Evolutionary conservation across 164 flowering plant species (phyloP).

Genomic region (Tetracentron sinense): DNA sequence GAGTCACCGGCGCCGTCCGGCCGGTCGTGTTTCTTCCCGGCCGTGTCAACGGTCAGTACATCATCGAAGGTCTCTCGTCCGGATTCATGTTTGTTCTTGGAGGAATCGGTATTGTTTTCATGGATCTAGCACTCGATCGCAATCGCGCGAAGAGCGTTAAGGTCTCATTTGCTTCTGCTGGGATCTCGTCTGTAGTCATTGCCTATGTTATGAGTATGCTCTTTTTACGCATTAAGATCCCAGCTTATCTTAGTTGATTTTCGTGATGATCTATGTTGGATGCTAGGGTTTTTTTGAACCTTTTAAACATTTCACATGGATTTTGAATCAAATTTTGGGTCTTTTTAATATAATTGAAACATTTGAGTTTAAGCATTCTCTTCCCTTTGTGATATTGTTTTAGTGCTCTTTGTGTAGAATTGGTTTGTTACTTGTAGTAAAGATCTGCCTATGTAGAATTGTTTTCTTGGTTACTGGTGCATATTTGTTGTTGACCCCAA

Average conservation of each 20-base stretch:
- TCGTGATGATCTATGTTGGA: neutral
- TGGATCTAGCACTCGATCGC: slow-evolving; percentile 77
- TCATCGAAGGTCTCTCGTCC: slow-evolving; percentile 90
- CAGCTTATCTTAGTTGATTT: slow-evolving; percentile 57
- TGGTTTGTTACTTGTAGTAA: too few species aligned
- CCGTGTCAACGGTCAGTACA: slow-evolving; percentile 96
- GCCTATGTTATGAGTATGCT: slow-evolving; percentile 94
- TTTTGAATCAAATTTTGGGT: neutral
- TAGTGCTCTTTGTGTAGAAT: too few species aligned
- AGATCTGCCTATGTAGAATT: too few species aligned
- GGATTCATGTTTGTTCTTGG: slow-evolving; percentile 97
- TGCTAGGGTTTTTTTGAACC: neutral
- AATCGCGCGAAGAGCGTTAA: slow-evolving; percentile 65
- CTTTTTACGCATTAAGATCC: slow-evolving; percentile 88
- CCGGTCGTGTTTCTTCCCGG: slow-evolving; percentile 91
- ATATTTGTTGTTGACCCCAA: too few species aligned
- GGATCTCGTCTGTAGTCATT: slow-evolving; percentile 55
- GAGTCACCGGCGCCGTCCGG: slow-evolving; percentile 65
- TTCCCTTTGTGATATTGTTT: too few species aligned
- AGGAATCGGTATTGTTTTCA: slow-evolving; percentile 70
- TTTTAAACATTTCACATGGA: neutral
- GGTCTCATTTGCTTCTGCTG: slow-evolving; percentile 63
- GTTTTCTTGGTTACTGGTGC: too few species aligned
- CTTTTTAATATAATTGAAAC: neutral
- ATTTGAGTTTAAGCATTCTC: neutral